These are phyloP conservation scores for Fusarium decemcellulare DNA, from an alignment of 2,329 filamentous ascomycete species.

Conservation along the genomic window DNA sequence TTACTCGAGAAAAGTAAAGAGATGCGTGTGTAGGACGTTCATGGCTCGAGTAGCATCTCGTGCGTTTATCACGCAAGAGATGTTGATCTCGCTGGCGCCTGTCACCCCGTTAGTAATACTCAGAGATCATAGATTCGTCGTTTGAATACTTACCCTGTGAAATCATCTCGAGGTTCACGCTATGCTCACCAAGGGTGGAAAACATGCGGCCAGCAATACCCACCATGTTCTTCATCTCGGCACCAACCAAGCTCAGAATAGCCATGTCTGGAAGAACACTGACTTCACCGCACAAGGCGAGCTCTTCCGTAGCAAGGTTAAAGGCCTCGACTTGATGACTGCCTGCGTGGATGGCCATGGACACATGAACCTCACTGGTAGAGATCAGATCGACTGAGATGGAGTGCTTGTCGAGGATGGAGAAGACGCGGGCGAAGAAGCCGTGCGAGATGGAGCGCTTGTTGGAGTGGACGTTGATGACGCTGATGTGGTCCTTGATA, in stretches of 20 bases:
- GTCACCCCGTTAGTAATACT: conserved; percentile 19
- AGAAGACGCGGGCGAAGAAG: conserved; percentile 95
- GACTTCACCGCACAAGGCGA: conserved; percentile 88
- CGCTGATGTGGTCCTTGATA: conserved; percentile 96
- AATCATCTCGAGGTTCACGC: conserved; percentile 99
- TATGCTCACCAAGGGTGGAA: conserved; percentile 90
- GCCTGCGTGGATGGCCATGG: conserved; percentile 93
- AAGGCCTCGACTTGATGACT: conserved; percentile 74
- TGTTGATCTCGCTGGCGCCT: conserved; percentile 99
- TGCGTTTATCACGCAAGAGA: conserved; percentile 96
- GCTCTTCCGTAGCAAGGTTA: conserved; percentile 77
- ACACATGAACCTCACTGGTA: conserved; percentile 96
- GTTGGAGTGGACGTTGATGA: conserved; percentile 98
- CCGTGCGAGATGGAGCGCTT: conserved; percentile 96
- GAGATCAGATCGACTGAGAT: conserved; percentile 97
- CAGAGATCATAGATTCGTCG: neutral
- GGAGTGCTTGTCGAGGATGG: conserved; percentile 86
- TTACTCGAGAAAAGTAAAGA: conserved; percentile 94
- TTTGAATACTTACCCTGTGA: conserved; percentile 80
- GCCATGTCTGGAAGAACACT: conserved; percentile 94
- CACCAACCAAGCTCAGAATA: conserved; percentile 93
- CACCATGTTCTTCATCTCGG: conserved; percentile 98
- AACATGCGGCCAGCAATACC: conserved; percentile 97
- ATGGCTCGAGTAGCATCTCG: conserved; percentile 92
- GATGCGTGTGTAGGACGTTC: conserved; percentile 95